Percentiles rank a stretch among this genome's conserved stretches.
Conservation (phyloP, 371 early-diverging fungal species). For the Mortierella sp. region DNA sequence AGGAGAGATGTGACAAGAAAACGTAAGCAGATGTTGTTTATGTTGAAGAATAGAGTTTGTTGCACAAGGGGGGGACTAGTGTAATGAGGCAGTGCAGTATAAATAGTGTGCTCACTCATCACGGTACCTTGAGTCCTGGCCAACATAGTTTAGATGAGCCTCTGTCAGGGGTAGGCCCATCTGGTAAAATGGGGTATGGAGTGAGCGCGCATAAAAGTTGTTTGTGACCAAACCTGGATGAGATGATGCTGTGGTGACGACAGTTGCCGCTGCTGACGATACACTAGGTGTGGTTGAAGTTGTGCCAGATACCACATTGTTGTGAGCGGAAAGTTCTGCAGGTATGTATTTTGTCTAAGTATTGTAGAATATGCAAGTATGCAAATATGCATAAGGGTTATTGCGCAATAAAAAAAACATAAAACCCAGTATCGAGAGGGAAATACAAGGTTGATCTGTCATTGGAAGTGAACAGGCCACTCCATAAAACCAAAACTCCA, state of each 20-base stretch:
- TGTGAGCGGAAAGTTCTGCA: conserved; percentile 10
- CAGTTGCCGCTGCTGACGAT: not conserved
- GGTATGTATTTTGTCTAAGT: conserved; percentile 23
- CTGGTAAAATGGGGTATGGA: conserved; percentile 50
- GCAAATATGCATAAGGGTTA: not conserved
- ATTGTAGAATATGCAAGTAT: not conserved
- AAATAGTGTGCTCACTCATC: not conserved
- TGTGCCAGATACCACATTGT: not conserved
- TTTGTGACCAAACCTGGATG: conserved; percentile 21
- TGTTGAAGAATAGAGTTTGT: not conserved
- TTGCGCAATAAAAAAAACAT: not conserved
- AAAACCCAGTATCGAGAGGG: not conserved
- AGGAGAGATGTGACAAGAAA: not conserved
- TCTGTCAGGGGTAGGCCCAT: conserved; percentile 27
- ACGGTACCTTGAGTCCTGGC: conserved; percentile 26
- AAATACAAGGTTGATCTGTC: not conserved
- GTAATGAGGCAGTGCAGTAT: conserved; percentile 7
- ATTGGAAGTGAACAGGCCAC: conserved; percentile 19
- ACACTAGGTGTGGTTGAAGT: not conserved
- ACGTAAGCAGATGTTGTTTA: not conserved
- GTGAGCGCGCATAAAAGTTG: conserved; percentile 41
- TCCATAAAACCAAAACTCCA: conserved; percentile 46
- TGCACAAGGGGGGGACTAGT: not conserved
- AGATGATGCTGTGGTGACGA: not conserved
- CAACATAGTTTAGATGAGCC: conserved; percentile 19